Evolutionary conservation across 805 yeast genomes (phyloP).

Genomic region (Candida nemodendra): DNA sequence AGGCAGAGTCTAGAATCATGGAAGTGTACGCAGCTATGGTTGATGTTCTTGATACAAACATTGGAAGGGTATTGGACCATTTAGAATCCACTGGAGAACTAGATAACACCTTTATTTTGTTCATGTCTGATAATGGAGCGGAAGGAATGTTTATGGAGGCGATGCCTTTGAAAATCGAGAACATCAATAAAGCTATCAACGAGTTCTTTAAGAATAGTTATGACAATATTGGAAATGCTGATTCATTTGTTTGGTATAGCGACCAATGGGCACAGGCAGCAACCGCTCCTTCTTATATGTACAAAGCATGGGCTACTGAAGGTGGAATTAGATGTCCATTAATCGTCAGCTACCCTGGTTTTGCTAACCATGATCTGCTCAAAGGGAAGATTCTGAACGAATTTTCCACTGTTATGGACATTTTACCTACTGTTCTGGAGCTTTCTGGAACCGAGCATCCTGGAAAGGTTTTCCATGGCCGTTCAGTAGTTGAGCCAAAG

Average conservation of each 20-base stretch:
- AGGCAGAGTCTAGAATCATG: constrained; percentile 44
- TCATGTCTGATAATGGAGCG: constrained; percentile 66
- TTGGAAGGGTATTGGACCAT: constrained; percentile 47
- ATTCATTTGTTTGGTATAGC: constrained; percentile 51
- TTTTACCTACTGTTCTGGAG: constrained; percentile 54
- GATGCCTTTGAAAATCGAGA: constrained; percentile 40
- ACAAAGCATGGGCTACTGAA: constrained; percentile 57
- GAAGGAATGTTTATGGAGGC: constrained; percentile 61
- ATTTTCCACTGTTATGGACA: constrained; percentile 59
- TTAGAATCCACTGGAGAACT: constrained; percentile 43
- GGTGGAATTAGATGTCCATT: constrained; percentile 62
- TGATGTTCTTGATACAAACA: constrained; percentile 48
- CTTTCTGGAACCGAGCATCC: constrained; percentile 47
- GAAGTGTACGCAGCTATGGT: constrained; percentile 67
- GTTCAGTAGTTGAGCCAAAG: constrained; percentile 42
- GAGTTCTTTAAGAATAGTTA: constrained; percentile 41
- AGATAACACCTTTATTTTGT: constrained; percentile 55
- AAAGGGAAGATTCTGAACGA: constrained; percentile 32
- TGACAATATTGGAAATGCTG: constrained; percentile 47
- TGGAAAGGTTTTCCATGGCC: constrained; percentile 38
- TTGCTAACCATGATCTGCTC: constrained; percentile 14
- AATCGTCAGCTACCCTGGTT: constrained; percentile 44
- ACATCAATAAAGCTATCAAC: constrained; percentile 28
- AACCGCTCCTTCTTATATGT: constrained; percentile 54
- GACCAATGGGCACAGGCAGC: constrained; percentile 66